These are phyloP conservation scores for Combretum micranthum DNA, from an alignment of 345 rosid species.

Conservation along the genomic window DNA sequence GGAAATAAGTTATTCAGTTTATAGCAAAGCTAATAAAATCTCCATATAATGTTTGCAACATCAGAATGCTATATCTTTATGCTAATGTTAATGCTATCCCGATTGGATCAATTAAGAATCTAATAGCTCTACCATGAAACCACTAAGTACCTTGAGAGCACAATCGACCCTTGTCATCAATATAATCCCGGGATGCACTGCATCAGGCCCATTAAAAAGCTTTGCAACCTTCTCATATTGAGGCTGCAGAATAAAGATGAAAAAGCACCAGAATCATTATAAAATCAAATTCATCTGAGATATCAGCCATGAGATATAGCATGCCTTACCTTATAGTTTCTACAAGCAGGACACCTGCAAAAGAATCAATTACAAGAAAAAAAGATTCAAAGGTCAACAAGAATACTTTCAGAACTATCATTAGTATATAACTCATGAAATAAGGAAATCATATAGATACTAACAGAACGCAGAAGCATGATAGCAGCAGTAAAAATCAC, in stretches of 20 bases:
- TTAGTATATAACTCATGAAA: no score
- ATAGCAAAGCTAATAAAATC: no score
- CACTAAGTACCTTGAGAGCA: slow-evolving; percentile 60
- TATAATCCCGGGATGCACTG: slow-evolving; percentile 72
- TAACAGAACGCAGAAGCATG: neutral
- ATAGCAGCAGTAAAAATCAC: neutral
- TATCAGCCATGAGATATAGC: slow-evolving; percentile 9
- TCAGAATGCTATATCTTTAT: no score
- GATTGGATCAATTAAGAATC: no score
- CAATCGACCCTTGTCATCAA: slow-evolving; percentile 95
- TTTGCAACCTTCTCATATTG: slow-evolving; percentile 93
- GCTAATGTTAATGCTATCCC: no score
- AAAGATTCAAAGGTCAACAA: slow-evolving; percentile 9
- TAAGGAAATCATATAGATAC: neutral
- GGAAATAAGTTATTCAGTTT: no score
- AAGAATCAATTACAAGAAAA: slow-evolving; percentile 8
- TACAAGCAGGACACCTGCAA: slow-evolving; percentile 98
- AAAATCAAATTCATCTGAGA: slow-evolving; percentile 8
- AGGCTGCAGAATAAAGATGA: slow-evolving; percentile 47
- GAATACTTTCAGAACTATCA: neutral
- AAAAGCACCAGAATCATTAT: slow-evolving; percentile 1
- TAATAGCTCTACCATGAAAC: no score
- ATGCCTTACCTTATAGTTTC: slow-evolving; percentile 82
- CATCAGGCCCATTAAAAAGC: slow-evolving; percentile 84
- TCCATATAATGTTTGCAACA: no score